A percentile compares a stretch with the other conserved stretches of the same genome.
These are phyloP conservation scores for Cylindrotheca fusiformis DNA, from an alignment of 108 stramenopile genomes.

Conservation along the genomic window DNA sequence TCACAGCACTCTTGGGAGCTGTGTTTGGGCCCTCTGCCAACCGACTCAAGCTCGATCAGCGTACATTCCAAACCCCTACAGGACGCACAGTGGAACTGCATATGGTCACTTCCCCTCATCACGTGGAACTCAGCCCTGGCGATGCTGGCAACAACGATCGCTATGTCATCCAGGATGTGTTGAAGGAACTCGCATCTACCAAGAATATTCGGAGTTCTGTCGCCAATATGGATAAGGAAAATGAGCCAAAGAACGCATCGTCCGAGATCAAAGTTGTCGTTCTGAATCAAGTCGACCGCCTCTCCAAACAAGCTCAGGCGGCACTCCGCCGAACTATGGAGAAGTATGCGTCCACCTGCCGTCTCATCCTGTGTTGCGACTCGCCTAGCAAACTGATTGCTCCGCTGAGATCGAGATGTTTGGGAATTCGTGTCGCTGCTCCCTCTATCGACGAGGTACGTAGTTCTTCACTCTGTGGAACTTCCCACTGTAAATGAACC, in stretches of 20 bases:
- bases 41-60: constrained; percentile 69
- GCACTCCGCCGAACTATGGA: constrained; percentile 98
- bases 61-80: constrained; percentile 85
- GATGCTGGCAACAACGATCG: constrained; percentile 97
- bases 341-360: constrained; percentile 90
- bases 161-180: constrained; percentile 96
- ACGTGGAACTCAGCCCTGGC: constrained; percentile 95
- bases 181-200: constrained; percentile 96
- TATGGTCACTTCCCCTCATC: constrained; percentile 91
- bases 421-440: constrained; percentile 92
- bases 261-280: constrained; percentile 90
- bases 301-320: constrained; percentile 92
- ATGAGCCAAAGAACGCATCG: not conserved
- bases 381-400: constrained; percentile 92
- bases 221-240: constrained; percentile 17
- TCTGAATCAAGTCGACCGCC: constrained; percentile 90
- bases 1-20: constrained; percentile 84
- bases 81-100: constrained; percentile 89
- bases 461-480: not conserved
- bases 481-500: not conserved
- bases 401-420: constrained; percentile 93
- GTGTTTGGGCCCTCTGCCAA: constrained; percentile 93
- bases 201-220: constrained; percentile 52
- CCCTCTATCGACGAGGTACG: constrained; percentile 75
- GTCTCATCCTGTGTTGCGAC: constrained; percentile 92